phyloP scores from a whole-genome alignment of 164 flowering plant species.

The Pachysandra terminalis region DNA sequence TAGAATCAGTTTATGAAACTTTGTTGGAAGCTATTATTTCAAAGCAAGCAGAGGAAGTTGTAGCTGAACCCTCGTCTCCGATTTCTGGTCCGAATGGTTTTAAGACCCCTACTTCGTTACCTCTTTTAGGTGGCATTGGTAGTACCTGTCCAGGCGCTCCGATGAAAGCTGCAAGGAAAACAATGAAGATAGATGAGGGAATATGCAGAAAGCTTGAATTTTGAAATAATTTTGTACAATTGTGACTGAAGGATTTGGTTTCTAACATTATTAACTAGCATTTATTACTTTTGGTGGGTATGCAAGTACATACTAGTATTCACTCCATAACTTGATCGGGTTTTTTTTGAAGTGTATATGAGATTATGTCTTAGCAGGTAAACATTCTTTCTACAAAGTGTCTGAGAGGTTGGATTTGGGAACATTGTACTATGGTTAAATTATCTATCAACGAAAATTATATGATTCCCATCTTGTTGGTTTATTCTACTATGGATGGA shows the following conservation, averaged over 20 bases:
- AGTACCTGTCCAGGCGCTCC: slow-evolving; percentile 76
- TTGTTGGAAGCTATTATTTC: slow-evolving; percentile 44
- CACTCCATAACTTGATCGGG: neutral
- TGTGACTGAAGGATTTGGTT: neutral
- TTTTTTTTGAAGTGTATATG: slow-evolving; percentile 6
- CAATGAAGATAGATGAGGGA: slow-evolving; percentile 29
- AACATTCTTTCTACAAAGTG: too few relatives aligned
- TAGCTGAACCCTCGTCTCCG: slow-evolving; percentile 12
- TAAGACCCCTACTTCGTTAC: slow-evolving; percentile 36
- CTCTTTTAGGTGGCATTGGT: slow-evolving; percentile 36
- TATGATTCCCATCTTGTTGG: too few relatives aligned
- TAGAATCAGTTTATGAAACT: slow-evolving; percentile 40
- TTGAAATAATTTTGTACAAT: slow-evolving; percentile 15
- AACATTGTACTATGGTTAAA: too few relatives aligned
- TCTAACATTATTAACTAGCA: neutral
- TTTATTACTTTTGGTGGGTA: slow-evolving; percentile 2
- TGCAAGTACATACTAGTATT: slow-evolving; percentile 12
- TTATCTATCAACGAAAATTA: too few relatives aligned
- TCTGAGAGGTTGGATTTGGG: too few relatives aligned
- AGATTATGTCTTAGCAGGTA: neutral
- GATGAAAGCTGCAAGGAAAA: slow-evolving; percentile 28
- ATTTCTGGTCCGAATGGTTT: slow-evolving; percentile 23
- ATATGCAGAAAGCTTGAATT: slow-evolving; percentile 69
- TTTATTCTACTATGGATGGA: too few relatives aligned
- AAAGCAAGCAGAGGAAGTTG: slow-evolving; percentile 31